Percentiles rank a stretch among this genome's conserved stretches.
These are phyloP conservation scores for Pseudogymnoascus sp. DNA, from an alignment of 2,329 filamentous ascomycete species.

Conservation along the genomic window DNA sequence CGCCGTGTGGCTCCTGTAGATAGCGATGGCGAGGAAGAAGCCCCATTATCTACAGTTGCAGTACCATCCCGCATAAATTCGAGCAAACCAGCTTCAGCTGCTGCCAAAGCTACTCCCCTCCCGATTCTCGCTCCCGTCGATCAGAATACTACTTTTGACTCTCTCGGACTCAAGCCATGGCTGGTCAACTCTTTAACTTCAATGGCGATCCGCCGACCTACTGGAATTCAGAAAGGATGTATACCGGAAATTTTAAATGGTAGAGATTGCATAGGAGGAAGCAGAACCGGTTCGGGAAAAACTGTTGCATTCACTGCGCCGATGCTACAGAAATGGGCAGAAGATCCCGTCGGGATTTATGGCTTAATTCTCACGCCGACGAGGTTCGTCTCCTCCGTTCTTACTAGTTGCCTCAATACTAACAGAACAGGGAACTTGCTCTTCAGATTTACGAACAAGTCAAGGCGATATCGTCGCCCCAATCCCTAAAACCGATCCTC, in stretches of 20 bases:
- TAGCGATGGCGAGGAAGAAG: background rate
- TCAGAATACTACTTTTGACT: constrained; percentile 58
- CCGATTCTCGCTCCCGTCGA: constrained; percentile 45
- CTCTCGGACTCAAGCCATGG: constrained; percentile 74
- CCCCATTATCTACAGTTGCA: background rate
- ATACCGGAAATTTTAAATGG: constrained; percentile 91
- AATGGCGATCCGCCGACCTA: constrained; percentile 80
- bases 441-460: constrained; percentile 96
- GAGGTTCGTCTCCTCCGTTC: constrained; percentile 39
- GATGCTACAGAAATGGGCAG: constrained; percentile 86
- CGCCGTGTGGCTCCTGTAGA: constrained; percentile 9
- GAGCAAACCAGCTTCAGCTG: background rate
- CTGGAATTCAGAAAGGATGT: constrained; percentile 84
- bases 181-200: constrained; percentile 69
- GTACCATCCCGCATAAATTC: constrained; percentile 10
- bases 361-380: constrained; percentile 85
- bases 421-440: constrained; percentile 63
- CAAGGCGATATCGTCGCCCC: constrained; percentile 81
- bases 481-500: constrained; percentile 80
- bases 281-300: constrained; percentile 92
- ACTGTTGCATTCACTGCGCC: constrained; percentile 93
- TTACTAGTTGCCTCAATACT: background rate
- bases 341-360: constrained; percentile 87
- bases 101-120: constrained; percentile 10
- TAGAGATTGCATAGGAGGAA: constrained; percentile 89